These are phyloP conservation scores for Yamadazyma taylorii DNA, from an alignment of 1,139 yeast genomes.

Conservation along the genomic window DNA sequence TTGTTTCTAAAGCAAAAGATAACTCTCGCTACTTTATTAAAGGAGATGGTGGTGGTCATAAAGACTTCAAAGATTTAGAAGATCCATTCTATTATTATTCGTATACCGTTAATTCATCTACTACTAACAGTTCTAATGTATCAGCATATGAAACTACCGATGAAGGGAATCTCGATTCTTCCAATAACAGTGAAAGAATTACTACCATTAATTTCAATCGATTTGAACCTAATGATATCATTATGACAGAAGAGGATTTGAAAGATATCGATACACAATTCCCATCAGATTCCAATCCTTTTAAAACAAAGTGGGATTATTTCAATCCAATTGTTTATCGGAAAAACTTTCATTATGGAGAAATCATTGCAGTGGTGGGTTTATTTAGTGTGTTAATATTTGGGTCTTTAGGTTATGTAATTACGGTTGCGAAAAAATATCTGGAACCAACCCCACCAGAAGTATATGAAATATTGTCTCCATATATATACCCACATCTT, in stretches of 20 bases:
- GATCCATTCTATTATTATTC: conserved; percentile 18
- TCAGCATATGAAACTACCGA: not conserved
- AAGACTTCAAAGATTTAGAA: conserved; percentile 13
- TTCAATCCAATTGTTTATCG: conserved; percentile 15
- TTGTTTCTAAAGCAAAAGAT: conserved; percentile 15
- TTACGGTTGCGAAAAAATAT: conserved; percentile 9
- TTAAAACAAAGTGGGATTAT: conserved; percentile 13
- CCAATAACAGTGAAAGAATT: no score
- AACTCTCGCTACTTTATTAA: conserved; percentile 17
- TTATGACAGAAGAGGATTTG: conserved; percentile 14
- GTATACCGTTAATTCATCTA: conserved; percentile 2
- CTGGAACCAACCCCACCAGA: conserved; percentile 15
- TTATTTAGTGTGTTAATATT: conserved; percentile 15
- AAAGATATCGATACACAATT: conserved; percentile 13
- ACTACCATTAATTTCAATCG: not conserved
- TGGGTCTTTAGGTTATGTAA: conserved; percentile 18
- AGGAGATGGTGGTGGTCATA: conserved; percentile 4
- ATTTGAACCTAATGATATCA: conserved; percentile 6
- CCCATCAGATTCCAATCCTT: conserved; percentile 10
- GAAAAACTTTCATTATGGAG: conserved; percentile 12
- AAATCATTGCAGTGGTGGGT: conserved; percentile 12
- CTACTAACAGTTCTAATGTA: conserved; percentile 1
- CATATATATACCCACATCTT: conserved; percentile 22
- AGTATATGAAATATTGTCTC: conserved; percentile 17
- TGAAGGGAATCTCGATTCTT: not conserved